Base-by-base conservation (phyloP, 768 basidiomycete species). In the Calocybe gangraenosa region DNA sequence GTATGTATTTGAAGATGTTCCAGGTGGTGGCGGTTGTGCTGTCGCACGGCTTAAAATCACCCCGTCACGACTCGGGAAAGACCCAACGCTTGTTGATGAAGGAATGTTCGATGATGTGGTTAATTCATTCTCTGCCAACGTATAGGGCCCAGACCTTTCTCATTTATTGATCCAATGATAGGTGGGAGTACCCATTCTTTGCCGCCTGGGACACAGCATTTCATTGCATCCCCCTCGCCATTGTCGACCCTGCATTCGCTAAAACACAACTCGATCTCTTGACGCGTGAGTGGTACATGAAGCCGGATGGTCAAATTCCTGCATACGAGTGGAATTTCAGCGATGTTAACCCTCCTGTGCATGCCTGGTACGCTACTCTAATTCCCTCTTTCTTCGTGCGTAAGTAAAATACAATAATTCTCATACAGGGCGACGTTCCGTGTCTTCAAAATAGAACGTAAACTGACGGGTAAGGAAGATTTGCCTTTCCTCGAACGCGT, bases 291-390 rank as follows among this genome's bases (percentile, higher is more conserved):
- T 99, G 96, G 96, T 99, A 98, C 68, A 90, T 92, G 88, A 96
- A 96, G 63, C 96, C 96, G 1, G 95, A 98, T 62, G 96, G 96
- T 28, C 94, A 96, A 58, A 87, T 99, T 47, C 96, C 96, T 2
- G 96, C 96, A 0, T 99, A 98, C 63, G 96, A 99, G 64, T 99
- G 96, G 96, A 98, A 99, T 62, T 98, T 96, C 58, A 80, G 85
- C 40, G 96, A 99, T 61, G 96, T 98, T 51, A 98, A 99, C 63
- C 96, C 96, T 7, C 96, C 96, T 10, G 96, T 99, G 2, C 96
- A 99, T 65, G 96, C 96, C 7, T 99, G 96, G 92, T 84, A 55
- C 43, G 73, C 57, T 13, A 31, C 40, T 22, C 25, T 40, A 43
- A 71, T 57, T 14, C 31, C 37, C 22, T 21, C 40, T 25, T n/a